A percentile compares a stretch with the other conserved stretches of the same genome.
These are phyloP conservation scores for Nigrograna mackinnonii DNA, from an alignment of 2,329 filamentous ascomycete species.

Conservation along the genomic window DNA sequence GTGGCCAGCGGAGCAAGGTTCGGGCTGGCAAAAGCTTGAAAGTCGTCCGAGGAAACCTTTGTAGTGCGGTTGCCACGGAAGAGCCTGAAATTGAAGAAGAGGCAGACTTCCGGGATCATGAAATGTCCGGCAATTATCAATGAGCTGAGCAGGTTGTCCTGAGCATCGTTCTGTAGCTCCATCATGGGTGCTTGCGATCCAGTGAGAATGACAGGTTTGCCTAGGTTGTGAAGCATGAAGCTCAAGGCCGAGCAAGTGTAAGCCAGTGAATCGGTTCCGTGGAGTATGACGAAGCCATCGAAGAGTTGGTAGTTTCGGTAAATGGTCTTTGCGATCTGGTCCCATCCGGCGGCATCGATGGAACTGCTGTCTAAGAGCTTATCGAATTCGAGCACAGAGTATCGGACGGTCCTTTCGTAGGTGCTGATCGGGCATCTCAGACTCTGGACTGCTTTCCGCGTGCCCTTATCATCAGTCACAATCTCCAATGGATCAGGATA, in stretches of 20 bases:
- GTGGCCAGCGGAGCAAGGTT: slow-evolving; percentile 81
- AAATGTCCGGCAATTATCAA: slow-evolving; percentile 91
- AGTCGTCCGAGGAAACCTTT: slow-evolving; percentile 84
- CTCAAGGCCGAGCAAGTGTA: slow-evolving; percentile 90
- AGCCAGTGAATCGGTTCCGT: slow-evolving; percentile 85
- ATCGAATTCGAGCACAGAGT: slow-evolving; percentile 81
- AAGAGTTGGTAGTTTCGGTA: slow-evolving; percentile 84
- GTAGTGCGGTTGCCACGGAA: slow-evolving; percentile 87
- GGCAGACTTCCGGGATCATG: slow-evolving; percentile 87
- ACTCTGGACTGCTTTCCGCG: slow-evolving; percentile 62
- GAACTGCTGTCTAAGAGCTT: slow-evolving; percentile 87
- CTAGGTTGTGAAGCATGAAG: slow-evolving; percentile 90
- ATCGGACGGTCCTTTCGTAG: slow-evolving; percentile 80
- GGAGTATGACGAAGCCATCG: slow-evolving; percentile 88
- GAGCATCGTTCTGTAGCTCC: slow-evolving; percentile 86
- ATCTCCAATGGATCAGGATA: slow-evolving; percentile 60
- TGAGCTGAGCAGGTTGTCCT: slow-evolving; percentile 86
- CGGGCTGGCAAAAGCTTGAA: slow-evolving; percentile 86
- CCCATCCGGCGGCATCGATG: slow-evolving; percentile 85
- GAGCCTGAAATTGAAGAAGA: slow-evolving; percentile 91
- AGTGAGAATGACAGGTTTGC: slow-evolving; percentile 88
- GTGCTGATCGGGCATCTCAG: slow-evolving; percentile 79
- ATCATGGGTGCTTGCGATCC: slow-evolving; percentile 76
- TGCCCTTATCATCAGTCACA: slow-evolving; percentile 53
- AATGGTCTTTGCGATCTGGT: slow-evolving; percentile 78